Percentiles rank a stretch among this genome's conserved stretches.
Conservation (phyloP, 106 monocot species). For the Amphibolis antarctica region DNA sequence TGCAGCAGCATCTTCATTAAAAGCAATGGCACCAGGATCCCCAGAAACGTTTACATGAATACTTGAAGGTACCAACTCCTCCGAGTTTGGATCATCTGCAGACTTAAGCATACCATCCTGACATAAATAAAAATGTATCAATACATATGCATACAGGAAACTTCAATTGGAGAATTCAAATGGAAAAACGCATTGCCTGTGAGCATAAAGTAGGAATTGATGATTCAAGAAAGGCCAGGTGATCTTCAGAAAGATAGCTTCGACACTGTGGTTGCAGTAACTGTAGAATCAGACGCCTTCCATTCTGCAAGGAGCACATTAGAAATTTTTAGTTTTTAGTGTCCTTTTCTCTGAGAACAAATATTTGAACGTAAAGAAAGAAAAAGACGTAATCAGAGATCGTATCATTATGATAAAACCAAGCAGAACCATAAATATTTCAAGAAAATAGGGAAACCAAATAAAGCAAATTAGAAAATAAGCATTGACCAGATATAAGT, state of each 20-base stretch:
- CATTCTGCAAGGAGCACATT: slow-evolving; percentile 34
- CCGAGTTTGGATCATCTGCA: neutral
- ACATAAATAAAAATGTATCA: neutral
- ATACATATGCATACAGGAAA: too few relatives aligned
- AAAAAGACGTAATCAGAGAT: too few relatives aligned
- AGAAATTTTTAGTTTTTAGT: neutral
- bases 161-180: neutral
- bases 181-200: slow-evolving; percentile 27
- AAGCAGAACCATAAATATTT: too few relatives aligned
- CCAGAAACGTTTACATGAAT: slow-evolving; percentile 1
- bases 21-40: neutral
- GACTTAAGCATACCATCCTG: slow-evolving; percentile 3
- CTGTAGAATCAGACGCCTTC: slow-evolving; percentile 55
- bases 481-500: too few relatives aligned
- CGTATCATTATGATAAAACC: too few relatives aligned
- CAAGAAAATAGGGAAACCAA: too few relatives aligned
- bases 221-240: slow-evolving; percentile 50
- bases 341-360: neutral
- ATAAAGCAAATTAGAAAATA: too few relatives aligned
- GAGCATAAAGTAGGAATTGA: slow-evolving; percentile 46
- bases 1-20: too few relatives aligned
- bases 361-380: too few relatives aligned
- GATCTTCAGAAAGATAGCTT: slow-evolving; percentile 68
- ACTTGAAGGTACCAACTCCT: slow-evolving; percentile 4
- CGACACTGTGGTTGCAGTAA: slow-evolving; percentile 70